Evolutionary conservation across 1,284 basidiomycete species (phyloP).

Genomic region (Ganoderma boninense): DNA sequence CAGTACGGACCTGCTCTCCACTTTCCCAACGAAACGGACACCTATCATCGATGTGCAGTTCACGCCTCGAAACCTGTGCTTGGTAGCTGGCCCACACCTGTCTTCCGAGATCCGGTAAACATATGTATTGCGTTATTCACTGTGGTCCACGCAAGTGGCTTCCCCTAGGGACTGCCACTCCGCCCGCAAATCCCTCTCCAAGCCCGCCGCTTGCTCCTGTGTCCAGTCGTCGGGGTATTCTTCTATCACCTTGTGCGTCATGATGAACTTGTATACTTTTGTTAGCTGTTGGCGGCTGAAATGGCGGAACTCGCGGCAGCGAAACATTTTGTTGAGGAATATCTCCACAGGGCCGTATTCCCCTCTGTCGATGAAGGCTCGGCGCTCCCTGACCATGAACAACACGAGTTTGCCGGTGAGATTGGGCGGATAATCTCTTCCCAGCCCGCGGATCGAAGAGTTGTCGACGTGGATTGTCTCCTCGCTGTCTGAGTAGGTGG

Average conservation of each 20-base stretch:
- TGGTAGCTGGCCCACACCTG: conserved; percentile 82
- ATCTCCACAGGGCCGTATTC: not conserved
- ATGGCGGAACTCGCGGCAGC: not conserved
- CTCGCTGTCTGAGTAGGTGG: not conserved
- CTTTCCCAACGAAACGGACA: conserved; percentile 95
- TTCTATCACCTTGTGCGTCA: not conserved
- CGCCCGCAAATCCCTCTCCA: not conserved
- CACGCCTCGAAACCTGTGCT: conserved; percentile 92
- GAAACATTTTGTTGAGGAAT: not conserved
- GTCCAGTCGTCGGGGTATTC: not conserved
- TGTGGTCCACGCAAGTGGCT: not conserved
- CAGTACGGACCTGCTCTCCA: conserved; percentile 89
- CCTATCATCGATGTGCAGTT: conserved; percentile 94
- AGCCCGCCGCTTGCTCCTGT: not conserved
- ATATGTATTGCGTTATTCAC: conserved; percentile 1
- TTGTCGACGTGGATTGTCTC: not conserved
- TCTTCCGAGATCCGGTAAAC: conserved; percentile 63
- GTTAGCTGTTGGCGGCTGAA: not conserved
- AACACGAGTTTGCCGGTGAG: not conserved
- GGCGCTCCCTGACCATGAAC: not conserved
- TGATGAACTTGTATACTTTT: conserved; percentile 12
- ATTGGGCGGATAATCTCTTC: not conserved
- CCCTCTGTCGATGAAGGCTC: not conserved
- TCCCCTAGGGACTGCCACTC: not conserved
- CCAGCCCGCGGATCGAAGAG: no score